Evolutionary conservation across 2,329 filamentous ascomycete species (phyloP).

Genomic region (Botrytis paeoniae): DNA sequence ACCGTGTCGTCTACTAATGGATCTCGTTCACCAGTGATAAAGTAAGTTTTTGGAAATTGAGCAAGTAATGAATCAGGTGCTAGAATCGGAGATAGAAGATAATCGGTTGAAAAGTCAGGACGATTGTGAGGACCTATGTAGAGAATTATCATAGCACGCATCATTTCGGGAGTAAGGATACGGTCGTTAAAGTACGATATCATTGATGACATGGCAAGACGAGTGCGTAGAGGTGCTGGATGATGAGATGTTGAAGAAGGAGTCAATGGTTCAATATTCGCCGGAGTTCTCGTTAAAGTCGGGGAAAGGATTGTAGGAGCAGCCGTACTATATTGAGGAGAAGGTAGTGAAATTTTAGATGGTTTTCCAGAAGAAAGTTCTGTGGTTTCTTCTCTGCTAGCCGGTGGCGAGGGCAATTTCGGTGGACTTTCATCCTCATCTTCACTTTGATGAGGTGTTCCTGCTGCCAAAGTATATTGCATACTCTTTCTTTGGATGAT

Average conservation of each 20-base stretch:
- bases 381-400: not conserved
- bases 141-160: slow-evolving; percentile 97
- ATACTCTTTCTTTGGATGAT: slow-evolving; percentile 82
- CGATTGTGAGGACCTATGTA: slow-evolving; percentile 93
- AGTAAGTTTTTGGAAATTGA: slow-evolving; percentile 90
- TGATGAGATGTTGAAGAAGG: slow-evolving; percentile 47
- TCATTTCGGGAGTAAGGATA: slow-evolving; percentile 94
- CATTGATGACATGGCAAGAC: slow-evolving; percentile 94
- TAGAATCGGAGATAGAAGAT: slow-evolving; percentile 82
- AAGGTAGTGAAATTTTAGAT: not conserved
- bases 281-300: not conserved
- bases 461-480: slow-evolving; percentile 80
- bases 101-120: slow-evolving; percentile 89
- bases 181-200: slow-evolving; percentile 98
- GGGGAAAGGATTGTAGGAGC: slow-evolving; percentile 31
- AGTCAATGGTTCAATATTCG: slow-evolving; percentile 14
- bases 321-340: slow-evolving; percentile 26
- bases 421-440: slow-evolving; percentile 55
- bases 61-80: slow-evolving; percentile 81
- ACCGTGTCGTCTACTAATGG: slow-evolving; percentile 95
- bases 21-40: slow-evolving; percentile 91
- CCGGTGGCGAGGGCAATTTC: slow-evolving; percentile 31
- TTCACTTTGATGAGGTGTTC: slow-evolving; percentile 78
- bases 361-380: not conserved
- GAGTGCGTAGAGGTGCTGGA: slow-evolving; percentile 65